These are phyloP conservation scores for Fusarium nematophilum DNA, from an alignment of 2,329 filamentous ascomycete genomes.

Conservation along the genomic window DNA sequence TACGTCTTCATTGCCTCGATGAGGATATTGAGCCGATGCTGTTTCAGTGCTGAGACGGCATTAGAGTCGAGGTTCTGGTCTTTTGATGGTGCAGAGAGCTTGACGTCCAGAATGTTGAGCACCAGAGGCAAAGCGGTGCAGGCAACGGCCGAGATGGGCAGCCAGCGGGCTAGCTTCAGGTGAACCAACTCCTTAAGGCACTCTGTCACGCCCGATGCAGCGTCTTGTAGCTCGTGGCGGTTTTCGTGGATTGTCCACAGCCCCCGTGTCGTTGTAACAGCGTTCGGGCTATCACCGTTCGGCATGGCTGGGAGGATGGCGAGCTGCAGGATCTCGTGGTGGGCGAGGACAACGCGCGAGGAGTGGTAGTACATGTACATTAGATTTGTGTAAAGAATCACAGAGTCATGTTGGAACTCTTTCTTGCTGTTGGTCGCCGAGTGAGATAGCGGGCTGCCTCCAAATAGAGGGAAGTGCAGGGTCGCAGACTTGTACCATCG, in stretches of 20 bases:
- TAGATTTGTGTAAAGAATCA: conserved; percentile 58
- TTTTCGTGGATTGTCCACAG: conserved; percentile 54
- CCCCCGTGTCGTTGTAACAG: conserved; percentile 34
- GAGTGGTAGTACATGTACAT: conserved; percentile 66
- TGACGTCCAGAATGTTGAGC: conserved; percentile 50
- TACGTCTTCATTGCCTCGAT: conserved; percentile 58
- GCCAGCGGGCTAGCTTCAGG: conserved; percentile 56
- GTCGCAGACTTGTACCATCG: conserved; percentile 55
- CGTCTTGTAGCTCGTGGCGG: conserved; percentile 57
- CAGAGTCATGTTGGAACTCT: conserved; percentile 54
- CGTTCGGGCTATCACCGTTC: conserved; percentile 45
- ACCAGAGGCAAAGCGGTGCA: conserved; percentile 50
- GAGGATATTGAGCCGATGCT: conserved; percentile 53
- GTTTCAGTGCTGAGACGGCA: conserved; percentile 52
- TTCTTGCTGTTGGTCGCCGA: conserved; percentile 37
- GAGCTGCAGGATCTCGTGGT: conserved; percentile 59
- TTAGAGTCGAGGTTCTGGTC: conserved; percentile 34
- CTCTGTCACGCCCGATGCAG: conserved; percentile 56
- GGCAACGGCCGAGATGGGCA: conserved; percentile 59
- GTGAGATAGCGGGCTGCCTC: conserved; percentile 45
- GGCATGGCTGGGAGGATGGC: conserved; percentile 54
- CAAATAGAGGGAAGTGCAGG: conserved; percentile 53
- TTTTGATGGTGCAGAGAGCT: conserved; percentile 44
- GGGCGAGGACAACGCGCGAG: conserved; percentile 55
- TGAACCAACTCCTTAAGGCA: conserved; percentile 60